Base-by-base conservation (phyloP, 2,329 filamentous ascomycete species). In the Fusarium pseudoanthophilum region DNA sequence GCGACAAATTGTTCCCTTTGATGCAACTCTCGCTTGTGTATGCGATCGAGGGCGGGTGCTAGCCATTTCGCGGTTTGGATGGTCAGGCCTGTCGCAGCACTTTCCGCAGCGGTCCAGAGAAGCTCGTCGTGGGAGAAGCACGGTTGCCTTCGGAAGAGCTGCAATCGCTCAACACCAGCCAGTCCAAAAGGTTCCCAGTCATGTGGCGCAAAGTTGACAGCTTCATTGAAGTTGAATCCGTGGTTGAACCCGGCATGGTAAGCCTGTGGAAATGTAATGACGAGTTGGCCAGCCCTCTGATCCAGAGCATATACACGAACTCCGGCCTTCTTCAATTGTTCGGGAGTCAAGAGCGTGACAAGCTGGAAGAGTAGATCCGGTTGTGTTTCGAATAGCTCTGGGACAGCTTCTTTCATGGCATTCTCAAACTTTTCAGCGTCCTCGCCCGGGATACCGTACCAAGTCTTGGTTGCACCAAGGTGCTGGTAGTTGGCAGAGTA, bases 231-330 rank as follows among this genome's bases (percentile, higher is more conserved):
- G 80, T 99, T 99, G 85, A 99, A 99, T 0, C 93, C 96, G 78
- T 99, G 96, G 78, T 99, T 99, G 84, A 99, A 99, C 0, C 96
- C 96, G 11, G 96, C 95, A 80, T 99, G 96, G 77, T 98, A 99
- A 1, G 96, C 96, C 80, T 97, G 93, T 1, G 96, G 96, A 77
- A 98, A 99, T 0, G 96, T 99, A 72, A 99, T 92, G 72, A 99
- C 95, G 73, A 99, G 94, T 79, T 99, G 95, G 10, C 96, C 96
- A 34, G 96, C 96, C 75, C 95, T 90, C 81, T 99, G 96, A 80
- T 99, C 96, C n/a, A 98, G 85, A 0, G 96, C 96, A 80, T 94
- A 98, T 6, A 98, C 95, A 52, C 93, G 90, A 4, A 99, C 96
- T 2, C 95, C 95, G 8, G 95, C 95, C 80, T 97, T 97, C 79